These are phyloP conservation scores for Arxiozyma slooffiae DNA, from an alignment of 1,139 yeast species.

Conservation along the genomic window DNA sequence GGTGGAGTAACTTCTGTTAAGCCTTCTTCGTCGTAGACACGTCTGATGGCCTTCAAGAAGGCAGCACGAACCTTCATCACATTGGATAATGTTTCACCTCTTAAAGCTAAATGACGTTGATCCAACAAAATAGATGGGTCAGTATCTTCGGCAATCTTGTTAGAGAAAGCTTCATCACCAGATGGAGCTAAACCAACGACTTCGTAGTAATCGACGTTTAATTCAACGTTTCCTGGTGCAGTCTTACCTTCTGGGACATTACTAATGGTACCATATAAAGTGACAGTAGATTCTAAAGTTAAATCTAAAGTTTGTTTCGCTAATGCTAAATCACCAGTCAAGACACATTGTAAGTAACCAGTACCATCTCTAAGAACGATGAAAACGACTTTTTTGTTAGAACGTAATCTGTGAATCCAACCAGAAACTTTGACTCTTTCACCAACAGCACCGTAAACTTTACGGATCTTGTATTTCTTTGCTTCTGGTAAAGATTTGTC, in stretches of 20 bases:
- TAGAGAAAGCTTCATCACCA: constrained; percentile 91
- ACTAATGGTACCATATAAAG: constrained; percentile 68
- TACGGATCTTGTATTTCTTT: constrained; percentile 52
- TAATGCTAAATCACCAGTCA: constrained; percentile 84
- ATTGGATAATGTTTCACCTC: constrained; percentile 93
- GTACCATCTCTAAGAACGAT: constrained; percentile 91
- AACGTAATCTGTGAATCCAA: constrained; percentile 92
- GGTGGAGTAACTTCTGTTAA: constrained; percentile 94
- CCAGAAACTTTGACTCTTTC: constrained; percentile 73
- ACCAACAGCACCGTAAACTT: constrained; percentile 43
- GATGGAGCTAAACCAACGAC: constrained; percentile 89
- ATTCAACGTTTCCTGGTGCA: constrained; percentile 97
- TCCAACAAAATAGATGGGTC: constrained; percentile 89
- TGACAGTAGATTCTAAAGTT: constrained; percentile 78
- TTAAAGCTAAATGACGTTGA: constrained; percentile 85
- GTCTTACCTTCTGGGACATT: constrained; percentile 90
- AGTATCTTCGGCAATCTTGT: constrained; percentile 86
- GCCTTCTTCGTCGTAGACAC: constrained; percentile 65
- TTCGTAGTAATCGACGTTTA: constrained; percentile 80
- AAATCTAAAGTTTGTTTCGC: constrained; percentile 77
- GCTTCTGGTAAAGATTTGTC: constrained; percentile 69
- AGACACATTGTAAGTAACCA: constrained; percentile 79
- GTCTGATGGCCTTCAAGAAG: constrained; percentile 63
- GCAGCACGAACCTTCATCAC: constrained; percentile 93
- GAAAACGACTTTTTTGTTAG: constrained; percentile 87